Percentiles rank a stretch among this genome's conserved stretches.
phyloP scores from a whole-genome alignment of 2,329 filamentous ascomycete genomes.

The Stemphylium beticola region DNA sequence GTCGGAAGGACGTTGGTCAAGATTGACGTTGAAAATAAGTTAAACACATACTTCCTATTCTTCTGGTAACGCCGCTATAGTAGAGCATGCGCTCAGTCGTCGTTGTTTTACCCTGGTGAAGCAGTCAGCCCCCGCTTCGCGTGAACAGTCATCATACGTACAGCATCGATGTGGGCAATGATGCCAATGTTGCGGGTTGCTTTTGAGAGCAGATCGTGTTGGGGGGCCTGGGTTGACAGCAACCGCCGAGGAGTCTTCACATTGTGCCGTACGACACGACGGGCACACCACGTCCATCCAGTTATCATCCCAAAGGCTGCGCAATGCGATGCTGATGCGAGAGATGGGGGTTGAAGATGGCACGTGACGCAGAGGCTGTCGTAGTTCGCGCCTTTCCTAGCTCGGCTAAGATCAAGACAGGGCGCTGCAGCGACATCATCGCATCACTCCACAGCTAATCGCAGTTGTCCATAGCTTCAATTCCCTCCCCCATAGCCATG shows the following conservation, averaged over 20 bases:
- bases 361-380: conserved; percentile 36
- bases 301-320: conserved; percentile 41
- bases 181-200: conserved; percentile 97
- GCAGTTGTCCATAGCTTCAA: conserved; percentile 29
- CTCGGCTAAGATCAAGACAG: conserved; percentile 25
- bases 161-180: conserved; percentile 96
- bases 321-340: conserved; percentile 10
- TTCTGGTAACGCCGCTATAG: conserved; percentile 86
- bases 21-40: not conserved
- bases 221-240: conserved; percentile 33
- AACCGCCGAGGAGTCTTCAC: conserved; percentile 38
- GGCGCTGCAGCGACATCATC: conserved; percentile 23
- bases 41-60: conserved; percentile 69
- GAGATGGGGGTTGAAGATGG: conserved; percentile 12
- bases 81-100: conserved; percentile 99
- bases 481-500: conserved; percentile 55
- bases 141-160: conserved; percentile 45
- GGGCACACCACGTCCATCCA: conserved; percentile 43
- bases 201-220: conserved; percentile 56
- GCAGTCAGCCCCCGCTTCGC: conserved; percentile 5
- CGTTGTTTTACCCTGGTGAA: conserved; percentile 81
- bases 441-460: conserved; percentile 25
- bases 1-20: not conserved
- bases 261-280: conserved; percentile 42
- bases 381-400: conserved; percentile 36